Conservation (phyloP, 2,329 filamentous ascomycete genomes). For the Calonectria leucothoes region DNA sequence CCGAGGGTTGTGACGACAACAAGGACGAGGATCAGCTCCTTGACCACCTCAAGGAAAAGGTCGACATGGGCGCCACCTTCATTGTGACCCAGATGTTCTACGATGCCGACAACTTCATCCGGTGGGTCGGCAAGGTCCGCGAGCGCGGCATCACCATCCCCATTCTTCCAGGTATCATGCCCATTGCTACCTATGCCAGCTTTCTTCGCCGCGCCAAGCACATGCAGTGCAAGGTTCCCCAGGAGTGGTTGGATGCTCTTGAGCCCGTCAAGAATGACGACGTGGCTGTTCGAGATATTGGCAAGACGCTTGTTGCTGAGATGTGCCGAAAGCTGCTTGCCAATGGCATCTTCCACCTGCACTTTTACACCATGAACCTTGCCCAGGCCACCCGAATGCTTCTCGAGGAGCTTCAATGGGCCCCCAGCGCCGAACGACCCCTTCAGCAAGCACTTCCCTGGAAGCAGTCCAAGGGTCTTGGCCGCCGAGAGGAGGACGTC, state of each 20-base stretch:
- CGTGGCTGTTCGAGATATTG: constrained; percentile 88
- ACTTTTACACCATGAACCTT: constrained; percentile 99
- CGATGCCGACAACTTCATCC: constrained; percentile 93
- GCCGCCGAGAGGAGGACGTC: constrained; percentile 92
- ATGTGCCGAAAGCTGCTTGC: constrained; percentile 90
- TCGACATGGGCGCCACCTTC: constrained; percentile 92
- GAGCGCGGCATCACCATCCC: constrained; percentile 85
- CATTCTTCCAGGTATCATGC: constrained; percentile 88
- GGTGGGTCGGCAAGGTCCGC: constrained; percentile 89
- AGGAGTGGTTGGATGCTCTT: constrained; percentile 82
- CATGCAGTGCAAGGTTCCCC: constrained; percentile 87
- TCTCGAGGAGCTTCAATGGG: constrained; percentile 86
- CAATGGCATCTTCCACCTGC: constrained; percentile 86
- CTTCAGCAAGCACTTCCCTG: constrained; percentile 93
- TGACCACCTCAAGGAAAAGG: constrained; percentile 95
- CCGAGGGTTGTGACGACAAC: constrained; percentile 95
- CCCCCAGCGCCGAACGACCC: constrained; percentile 81
- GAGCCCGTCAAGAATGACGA: constrained; percentile 98
- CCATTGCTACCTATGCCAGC: constrained; percentile 92
- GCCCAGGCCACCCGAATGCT: constrained; percentile 95
- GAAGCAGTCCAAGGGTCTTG: constrained; percentile 92
- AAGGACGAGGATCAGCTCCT: constrained; percentile 86
- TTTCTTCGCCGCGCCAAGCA: constrained; percentile 92
- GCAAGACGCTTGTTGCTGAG: constrained; percentile 86
- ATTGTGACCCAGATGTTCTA: constrained; percentile 99